Base-by-base conservation (phyloP, 139 green algal genomes). In the Picochlorum sp. region DNA sequence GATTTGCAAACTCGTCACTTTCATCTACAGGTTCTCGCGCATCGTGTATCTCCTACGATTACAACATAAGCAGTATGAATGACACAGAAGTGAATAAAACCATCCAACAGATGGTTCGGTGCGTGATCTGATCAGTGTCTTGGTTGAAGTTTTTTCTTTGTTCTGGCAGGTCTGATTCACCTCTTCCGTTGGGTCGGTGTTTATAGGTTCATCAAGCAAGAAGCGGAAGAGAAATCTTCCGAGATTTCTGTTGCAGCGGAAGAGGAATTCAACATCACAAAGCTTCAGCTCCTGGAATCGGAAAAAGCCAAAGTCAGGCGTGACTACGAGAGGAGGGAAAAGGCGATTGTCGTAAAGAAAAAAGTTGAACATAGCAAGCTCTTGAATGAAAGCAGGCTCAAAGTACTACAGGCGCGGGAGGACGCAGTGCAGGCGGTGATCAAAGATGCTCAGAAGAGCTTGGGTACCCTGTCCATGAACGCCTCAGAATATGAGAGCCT, bases 311-410 rank as follows among this genome's bases (percentile, higher is more conserved):
- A 90, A 47, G 92, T 99, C 60, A 69, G 85, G 10, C 88, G 90
- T 70, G 94, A 99, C 45, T 99, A 95, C 75, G 92, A 97, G 82
- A 71, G 94, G 14, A 88, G 92, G 57, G 88, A 97, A 75, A 77
- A 71, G 9, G 84, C 95, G 54, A 84, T 95, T 9, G 91, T 97
- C 58, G 86, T 94, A 13, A 92, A 96, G 79, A 99, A 99, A 84
- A 98, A 97, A 71, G 97, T 99, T 49, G 94, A 97, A 66, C 90
- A 88, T 75, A 97, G 90, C 55, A 98, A 95, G 83, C 85, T 96
- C 67, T 78, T 97, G 21, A 99, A 99, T 70, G 86, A 90, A 47
- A 81, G 82, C 58, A 81, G 94, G 4, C 65, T 99, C 13, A 91
- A 89, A 70, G 82, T 99, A n/a, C 81, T 99, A 37, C 75, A 88